phyloP scores from a whole-genome alignment of 2,329 filamentous ascomycete species.

The Huntiella bhutanensis region DNA sequence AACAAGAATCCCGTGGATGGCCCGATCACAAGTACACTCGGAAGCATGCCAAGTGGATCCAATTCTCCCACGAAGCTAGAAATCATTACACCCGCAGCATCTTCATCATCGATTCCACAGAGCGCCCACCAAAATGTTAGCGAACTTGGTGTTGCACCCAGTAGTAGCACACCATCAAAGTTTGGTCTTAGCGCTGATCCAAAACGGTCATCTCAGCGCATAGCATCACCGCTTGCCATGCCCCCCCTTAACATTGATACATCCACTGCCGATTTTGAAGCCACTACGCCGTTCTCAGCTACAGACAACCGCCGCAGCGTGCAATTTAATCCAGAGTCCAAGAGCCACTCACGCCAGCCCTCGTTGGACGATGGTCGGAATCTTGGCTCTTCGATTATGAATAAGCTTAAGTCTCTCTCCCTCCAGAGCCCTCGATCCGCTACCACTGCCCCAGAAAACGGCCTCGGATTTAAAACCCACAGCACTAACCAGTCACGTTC shows the following conservation, averaged over 20 bases:
- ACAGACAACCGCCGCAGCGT: conserved; percentile 38
- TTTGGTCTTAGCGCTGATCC: background rate
- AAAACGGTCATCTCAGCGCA: conserved; percentile 2
- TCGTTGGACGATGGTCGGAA: conserved; percentile 49
- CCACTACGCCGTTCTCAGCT: background rate
- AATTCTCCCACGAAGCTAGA: no score
- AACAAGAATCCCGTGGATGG: no score
- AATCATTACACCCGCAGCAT: no score
- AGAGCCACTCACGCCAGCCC: conserved; percentile 39
- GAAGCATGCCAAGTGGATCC: no score
- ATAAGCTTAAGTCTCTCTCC: conserved; percentile 58
- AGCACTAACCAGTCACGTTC: conserved; percentile 15
- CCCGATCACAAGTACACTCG: no score
- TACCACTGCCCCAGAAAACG: conserved; percentile 1
- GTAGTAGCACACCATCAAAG: no score
- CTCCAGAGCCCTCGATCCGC: conserved; percentile 24
- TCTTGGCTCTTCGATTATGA: conserved; percentile 50
- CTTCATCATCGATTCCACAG: no score
- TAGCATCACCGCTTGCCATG: conserved; percentile 6
- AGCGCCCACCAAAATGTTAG: no score
- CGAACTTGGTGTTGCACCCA: no score
- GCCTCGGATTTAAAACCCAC: conserved; percentile 14
- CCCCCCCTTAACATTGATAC: conserved; percentile 6
- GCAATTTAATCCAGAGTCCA: conserved; percentile 46
- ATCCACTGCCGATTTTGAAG: background rate